A percentile compares a stretch with the other conserved stretches of the same genome.
Evolutionary conservation across 2,329 filamentous ascomycete species (phyloP).

Genomic region (Diatrype stigma): DNA sequence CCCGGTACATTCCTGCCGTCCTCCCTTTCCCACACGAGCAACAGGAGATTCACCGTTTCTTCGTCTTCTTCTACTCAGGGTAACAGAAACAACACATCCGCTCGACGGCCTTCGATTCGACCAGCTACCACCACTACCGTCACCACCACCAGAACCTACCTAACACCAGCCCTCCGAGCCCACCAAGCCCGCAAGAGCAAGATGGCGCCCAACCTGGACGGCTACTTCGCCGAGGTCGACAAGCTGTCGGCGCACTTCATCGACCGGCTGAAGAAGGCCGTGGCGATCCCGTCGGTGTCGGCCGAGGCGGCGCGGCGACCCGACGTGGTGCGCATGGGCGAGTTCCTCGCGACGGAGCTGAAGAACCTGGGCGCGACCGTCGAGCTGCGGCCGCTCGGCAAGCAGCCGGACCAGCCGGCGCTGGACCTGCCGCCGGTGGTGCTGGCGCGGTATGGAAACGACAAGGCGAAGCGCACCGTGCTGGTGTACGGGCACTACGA

Average conservation of each 20-base stretch:
- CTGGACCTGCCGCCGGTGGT: slow-evolving; percentile 91
- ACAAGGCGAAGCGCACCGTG: slow-evolving; percentile 90
- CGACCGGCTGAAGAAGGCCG: slow-evolving; percentile 82
- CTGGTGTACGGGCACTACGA: slow-evolving; percentile 98
- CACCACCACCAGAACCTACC: slow-evolving; percentile 37
- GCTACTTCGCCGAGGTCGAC: slow-evolving; percentile 92
- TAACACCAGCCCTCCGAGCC: slow-evolving; percentile 47
- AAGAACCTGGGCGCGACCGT: slow-evolving; percentile 80
- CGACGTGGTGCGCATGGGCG: slow-evolving; percentile 94
- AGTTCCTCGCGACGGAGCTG: slow-evolving; percentile 83
- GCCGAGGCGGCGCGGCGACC: slow-evolving; percentile 82
- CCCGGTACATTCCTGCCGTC: background rate
- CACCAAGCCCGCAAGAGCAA: slow-evolving; percentile 68
- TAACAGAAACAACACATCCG: background rate
- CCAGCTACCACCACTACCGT: slow-evolving; percentile 1
- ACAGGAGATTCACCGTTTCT: background rate
- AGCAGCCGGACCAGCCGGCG: slow-evolving; percentile 86
- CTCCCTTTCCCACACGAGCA: background rate
- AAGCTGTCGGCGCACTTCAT: slow-evolving; percentile 75
- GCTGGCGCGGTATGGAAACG: slow-evolving; percentile 85
- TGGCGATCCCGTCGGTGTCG: slow-evolving; percentile 93
- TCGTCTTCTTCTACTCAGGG: background rate
- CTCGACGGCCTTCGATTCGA: slow-evolving; percentile 3
- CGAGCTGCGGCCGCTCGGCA: slow-evolving; percentile 80
- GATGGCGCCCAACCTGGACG: slow-evolving; percentile 88